phyloP scores from a whole-genome alignment of 306 rosid genomes.

The Spatholobus suberectus region DNA sequence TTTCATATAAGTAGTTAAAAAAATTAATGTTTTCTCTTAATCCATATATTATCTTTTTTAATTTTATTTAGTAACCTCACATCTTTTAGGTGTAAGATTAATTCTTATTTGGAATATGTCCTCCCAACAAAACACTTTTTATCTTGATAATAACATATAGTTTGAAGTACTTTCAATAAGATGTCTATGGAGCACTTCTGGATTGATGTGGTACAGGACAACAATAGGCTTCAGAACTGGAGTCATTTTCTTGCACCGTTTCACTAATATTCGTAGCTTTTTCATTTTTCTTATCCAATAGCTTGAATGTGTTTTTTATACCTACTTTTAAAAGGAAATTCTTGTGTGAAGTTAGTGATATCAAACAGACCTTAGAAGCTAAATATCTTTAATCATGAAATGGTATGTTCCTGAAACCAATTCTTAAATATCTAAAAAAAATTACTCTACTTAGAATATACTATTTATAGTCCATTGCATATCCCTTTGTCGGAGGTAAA shows the following conservation, averaged over 20 bases:
- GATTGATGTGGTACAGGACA: background rate
- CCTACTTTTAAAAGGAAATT: background rate
- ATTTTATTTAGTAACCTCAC: background rate
- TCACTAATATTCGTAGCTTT: background rate
- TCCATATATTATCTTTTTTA: background rate
- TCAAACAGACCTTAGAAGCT: background rate
- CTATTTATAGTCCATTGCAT: background rate
- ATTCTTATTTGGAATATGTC: background rate
- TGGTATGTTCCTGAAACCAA: background rate
- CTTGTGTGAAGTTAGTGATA: background rate
- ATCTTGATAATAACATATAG: background rate
- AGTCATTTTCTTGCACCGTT: background rate
- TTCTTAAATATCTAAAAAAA: too few species aligned
- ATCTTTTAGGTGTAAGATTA: background rate
- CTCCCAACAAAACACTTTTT: background rate
- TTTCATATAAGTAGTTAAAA: too few species aligned
- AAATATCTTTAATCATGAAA: background rate
- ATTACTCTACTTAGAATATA: background rate
- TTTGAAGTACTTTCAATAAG: background rate
- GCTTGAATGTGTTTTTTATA: background rate
- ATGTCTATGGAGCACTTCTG: background rate
- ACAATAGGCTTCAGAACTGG: background rate
- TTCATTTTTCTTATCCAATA: background rate
- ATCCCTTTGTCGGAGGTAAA: too few species aligned
- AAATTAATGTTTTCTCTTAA: background rate